These are phyloP conservation scores for Puccinia coronata DNA, from an alignment of 1,284 basidiomycete genomes.

Conservation along the genomic window DNA sequence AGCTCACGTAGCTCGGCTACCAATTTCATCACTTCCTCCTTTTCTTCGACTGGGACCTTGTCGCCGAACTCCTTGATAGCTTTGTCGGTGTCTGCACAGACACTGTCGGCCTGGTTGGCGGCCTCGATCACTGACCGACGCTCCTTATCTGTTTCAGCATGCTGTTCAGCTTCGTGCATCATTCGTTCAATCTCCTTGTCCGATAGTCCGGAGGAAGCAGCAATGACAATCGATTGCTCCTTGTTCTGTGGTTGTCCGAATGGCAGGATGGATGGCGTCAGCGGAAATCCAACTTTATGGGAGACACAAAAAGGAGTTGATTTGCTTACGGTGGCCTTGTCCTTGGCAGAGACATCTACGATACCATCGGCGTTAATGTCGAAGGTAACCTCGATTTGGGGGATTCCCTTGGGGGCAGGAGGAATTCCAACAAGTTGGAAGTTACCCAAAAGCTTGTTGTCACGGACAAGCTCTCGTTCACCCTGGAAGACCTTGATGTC, in stretches of 20 bases:
- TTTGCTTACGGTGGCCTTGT: constrained; percentile 75
- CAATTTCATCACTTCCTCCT: constrained; percentile 86
- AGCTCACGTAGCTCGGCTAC: constrained; percentile 85
- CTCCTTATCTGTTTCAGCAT: constrained; percentile 65
- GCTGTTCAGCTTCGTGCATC: constrained; percentile 87
- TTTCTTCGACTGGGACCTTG: constrained; percentile 86
- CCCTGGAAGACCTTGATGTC: constrained; percentile 83
- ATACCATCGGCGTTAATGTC: constrained; percentile 98
- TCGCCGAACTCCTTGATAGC: constrained; percentile 97
- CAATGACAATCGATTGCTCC: constrained; percentile 90
- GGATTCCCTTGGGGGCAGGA: constrained; percentile 95
- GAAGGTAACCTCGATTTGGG: constrained; percentile 98
- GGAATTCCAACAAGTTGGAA: constrained; percentile 98
- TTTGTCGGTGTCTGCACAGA: constrained; percentile 93
- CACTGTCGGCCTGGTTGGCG: constrained; percentile 93
- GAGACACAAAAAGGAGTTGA: background rate
- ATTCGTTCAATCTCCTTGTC: constrained; percentile 98
- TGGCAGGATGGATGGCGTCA: background rate
- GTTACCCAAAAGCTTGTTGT: constrained; percentile 99
- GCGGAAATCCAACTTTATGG: background rate
- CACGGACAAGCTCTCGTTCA: constrained; percentile 92
- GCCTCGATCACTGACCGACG: constrained; percentile 89
- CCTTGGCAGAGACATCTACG: constrained; percentile 92
- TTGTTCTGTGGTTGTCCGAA: constrained; percentile 64
- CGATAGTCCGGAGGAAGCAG: constrained; percentile 91